These are phyloP conservation scores for Diversispora epigaea DNA, from an alignment of 192 early-diverging fungal genomes.

Conservation along the genomic window DNA sequence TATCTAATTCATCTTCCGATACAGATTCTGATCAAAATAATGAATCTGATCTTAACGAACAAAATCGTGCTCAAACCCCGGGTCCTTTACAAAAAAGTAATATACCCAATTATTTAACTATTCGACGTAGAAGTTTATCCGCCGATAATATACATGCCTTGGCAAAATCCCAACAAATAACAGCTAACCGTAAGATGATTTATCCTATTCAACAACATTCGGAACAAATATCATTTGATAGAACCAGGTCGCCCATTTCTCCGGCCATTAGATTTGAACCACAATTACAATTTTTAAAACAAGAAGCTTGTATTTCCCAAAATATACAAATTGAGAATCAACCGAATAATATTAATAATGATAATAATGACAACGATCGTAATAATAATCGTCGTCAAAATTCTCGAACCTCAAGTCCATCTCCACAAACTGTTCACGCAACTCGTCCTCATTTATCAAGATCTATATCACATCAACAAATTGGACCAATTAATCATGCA, in stretches of 20 bases:
- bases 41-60: slow-evolving; percentile 1
- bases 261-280: not conserved
- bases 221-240: not conserved
- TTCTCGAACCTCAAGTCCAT: slow-evolving; percentile 15
- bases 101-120: slow-evolving; percentile 24
- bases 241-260: not conserved
- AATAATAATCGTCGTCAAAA: slow-evolving; percentile 8
- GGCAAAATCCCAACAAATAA: slow-evolving; percentile 17
- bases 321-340: slow-evolving; percentile 11
- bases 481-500: slow-evolving; percentile 27
- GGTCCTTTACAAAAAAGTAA: slow-evolving; percentile 10
- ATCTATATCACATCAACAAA: not conserved
- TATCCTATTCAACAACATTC: not conserved
- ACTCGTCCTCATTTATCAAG: slow-evolving; percentile 8
- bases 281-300: not conserved
- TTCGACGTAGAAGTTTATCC: slow-evolving; percentile 32
- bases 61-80: slow-evolving; percentile 21
- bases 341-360: not conserved
- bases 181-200: not conserved
- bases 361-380: slow-evolving; percentile 7
- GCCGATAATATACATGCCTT: slow-evolving; percentile 31
- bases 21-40: slow-evolving; percentile 1
- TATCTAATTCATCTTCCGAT: not conserved
- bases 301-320: not conserved
- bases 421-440: not conserved